Base-by-base conservation (phyloP, 208 protist species). In the Wallacemonas sp. region DNA sequence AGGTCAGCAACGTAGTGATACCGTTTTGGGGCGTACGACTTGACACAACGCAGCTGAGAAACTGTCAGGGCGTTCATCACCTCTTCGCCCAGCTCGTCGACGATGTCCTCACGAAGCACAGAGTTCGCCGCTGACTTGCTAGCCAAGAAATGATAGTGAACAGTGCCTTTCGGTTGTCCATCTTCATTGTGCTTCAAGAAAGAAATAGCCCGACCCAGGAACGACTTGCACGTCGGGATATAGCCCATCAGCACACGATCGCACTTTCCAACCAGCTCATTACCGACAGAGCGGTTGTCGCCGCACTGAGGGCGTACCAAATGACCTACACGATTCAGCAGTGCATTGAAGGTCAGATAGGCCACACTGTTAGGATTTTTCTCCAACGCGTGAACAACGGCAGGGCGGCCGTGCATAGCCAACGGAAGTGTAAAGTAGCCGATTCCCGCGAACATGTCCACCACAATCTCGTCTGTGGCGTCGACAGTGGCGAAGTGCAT, bases 381-480 rank as follows among this genome's bases (percentile, higher is more conserved):
- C 63, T 97, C 91, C 6, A 97, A 66, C 12, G 89, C 87, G 64
- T 93, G 75, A 32, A 97, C 63, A 10, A 71, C 70, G 9, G 62
- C 53, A 17, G 64, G 57, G n/a, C 46, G 36, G 1, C 89, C 83
- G 50, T 92, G 63, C 73, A 91, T 84, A 0, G 91, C 87, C 13
- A 97, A 62, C 0, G 93, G 93, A 17, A 97, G 44, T 15, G 93
- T 83, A 52, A 97, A 97, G 64, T 97, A 97, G 10, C 93, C 93
- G 39, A 97, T 96, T 6, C 93, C 93, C 13, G 80, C 76, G 68
- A 97, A 97, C 93, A 97, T 97, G 58, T 97, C 93, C 3, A 97
- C 88, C 34, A 97, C 86, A 3, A 87, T 75, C 46, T 97, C 89
- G 38, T 73, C 80, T n/a, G 50, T 45, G 1, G 85, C 91, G 17